Percentiles rank a stretch among this genome's conserved stretches.
phyloP scores from a whole-genome alignment of 1,284 basidiomycete genomes.

The Cutaneotrichosporon spelunceum region DNA sequence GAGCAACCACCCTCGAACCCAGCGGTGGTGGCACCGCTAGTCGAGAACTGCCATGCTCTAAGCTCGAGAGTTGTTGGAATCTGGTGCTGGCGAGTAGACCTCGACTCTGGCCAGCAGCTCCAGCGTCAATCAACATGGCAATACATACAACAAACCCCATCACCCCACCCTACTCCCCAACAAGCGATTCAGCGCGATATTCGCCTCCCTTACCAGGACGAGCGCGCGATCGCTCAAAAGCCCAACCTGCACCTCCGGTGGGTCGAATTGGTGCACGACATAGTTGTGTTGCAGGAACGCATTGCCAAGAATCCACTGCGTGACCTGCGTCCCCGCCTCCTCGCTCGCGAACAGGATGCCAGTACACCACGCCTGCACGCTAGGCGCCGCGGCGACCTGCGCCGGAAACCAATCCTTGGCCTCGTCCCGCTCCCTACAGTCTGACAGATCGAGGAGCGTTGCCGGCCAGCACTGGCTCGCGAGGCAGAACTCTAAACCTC shows the following conservation, averaged over 20 bases:
- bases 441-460: background rate
- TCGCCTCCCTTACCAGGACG: constrained; percentile 1
- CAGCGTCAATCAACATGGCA: too few species aligned
- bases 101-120: too few species aligned
- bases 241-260: constrained; percentile 21
- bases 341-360: background rate
- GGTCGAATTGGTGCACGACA: constrained; percentile 52
- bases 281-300: constrained; percentile 76
- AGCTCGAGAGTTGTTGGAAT: too few species aligned
- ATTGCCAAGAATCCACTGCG: constrained; percentile 83
- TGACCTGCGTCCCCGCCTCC: background rate
- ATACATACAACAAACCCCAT: too few species aligned
- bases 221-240: background rate
- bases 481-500: constrained; percentile 5
- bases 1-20: too few species aligned
- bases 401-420: background rate
- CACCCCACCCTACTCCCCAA: background rate
- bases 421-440: background rate
- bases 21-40: too few species aligned
- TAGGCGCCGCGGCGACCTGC: background rate
- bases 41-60: too few species aligned
- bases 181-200: background rate
- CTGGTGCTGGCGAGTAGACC: too few species aligned
- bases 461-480: background rate
- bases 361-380: background rate